phyloP scores from a whole-genome alignment of 352 stramenopile genomes.

The Plasmopara halstedii region DNA sequence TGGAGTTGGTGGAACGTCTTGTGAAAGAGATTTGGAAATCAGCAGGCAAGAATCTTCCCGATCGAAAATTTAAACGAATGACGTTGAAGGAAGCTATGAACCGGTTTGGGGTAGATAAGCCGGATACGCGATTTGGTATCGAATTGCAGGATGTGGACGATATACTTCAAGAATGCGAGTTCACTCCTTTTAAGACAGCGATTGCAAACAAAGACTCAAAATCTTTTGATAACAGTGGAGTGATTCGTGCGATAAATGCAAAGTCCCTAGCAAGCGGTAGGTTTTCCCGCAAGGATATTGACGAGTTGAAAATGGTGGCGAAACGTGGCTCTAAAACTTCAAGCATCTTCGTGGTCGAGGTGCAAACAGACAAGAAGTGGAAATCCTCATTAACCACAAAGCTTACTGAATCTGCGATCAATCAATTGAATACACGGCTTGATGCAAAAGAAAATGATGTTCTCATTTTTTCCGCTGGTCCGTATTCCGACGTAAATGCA shows the following conservation, averaged over 20 bases:
- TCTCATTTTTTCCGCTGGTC: slow-evolving; percentile 50
- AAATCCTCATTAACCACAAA: slow-evolving; percentile 69
- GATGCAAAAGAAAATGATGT: slow-evolving; percentile 59
- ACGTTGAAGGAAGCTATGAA: slow-evolving; percentile 70
- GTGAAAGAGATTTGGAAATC: slow-evolving; percentile 60
- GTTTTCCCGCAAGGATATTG: slow-evolving; percentile 73
- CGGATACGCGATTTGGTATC: slow-evolving; percentile 71
- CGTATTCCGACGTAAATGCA: slow-evolving; percentile 46
- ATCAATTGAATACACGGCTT: slow-evolving; percentile 37
- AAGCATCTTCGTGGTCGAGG: slow-evolving; percentile 50
- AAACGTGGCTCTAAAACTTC: slow-evolving; percentile 35
- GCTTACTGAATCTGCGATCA: slow-evolving; percentile 35
- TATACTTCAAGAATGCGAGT: slow-evolving; percentile 29
- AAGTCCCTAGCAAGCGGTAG: slow-evolving; percentile 40
- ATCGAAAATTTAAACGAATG: slow-evolving; percentile 52
- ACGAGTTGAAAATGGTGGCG: slow-evolving; percentile 43
- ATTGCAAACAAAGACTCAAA: slow-evolving; percentile 15
- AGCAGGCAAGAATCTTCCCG: slow-evolving; percentile 33
- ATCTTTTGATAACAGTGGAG: slow-evolving; percentile 20
- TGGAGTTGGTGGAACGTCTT: slow-evolving; percentile 65
- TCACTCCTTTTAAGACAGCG: slow-evolving; percentile 37
- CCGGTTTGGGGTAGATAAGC: slow-evolving; percentile 80
- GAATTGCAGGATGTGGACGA: slow-evolving; percentile 56
- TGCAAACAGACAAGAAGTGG: slow-evolving; percentile 49
- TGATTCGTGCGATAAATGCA: slow-evolving; percentile 66